Evolutionary conservation across 2,329 filamentous ascomycete species (phyloP).

Genomic region (Ophiocordyceps camponoti-rufipedis): DNA sequence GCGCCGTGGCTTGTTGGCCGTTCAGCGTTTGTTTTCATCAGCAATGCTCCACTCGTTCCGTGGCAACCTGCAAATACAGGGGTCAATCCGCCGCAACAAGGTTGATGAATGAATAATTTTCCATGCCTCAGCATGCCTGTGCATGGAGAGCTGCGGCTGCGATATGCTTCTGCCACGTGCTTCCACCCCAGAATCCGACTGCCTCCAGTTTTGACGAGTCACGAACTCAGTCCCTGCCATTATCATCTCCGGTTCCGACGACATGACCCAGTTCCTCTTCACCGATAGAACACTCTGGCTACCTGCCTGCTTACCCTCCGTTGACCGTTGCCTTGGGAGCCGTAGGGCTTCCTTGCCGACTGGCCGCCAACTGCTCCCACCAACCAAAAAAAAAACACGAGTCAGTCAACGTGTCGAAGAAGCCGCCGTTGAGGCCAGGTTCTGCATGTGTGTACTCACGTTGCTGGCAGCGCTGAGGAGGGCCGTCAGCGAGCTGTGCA

Average conservation of each 20-base stretch:
- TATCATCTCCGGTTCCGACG: too few species aligned
- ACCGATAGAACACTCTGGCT: not conserved
- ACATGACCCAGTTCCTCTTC: too few species aligned
- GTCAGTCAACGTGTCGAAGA: constrained; percentile 1
- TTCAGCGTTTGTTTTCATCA: constrained; percentile 2
- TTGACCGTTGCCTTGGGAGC: not conserved
- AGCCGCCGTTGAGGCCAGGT: not conserved
- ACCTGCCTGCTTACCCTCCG: not conserved
- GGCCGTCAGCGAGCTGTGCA: constrained; percentile 75
- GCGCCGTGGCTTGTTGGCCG: not conserved
- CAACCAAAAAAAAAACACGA: too few species aligned
- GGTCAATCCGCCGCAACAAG: too few species aligned
- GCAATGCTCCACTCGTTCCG: constrained; percentile 6
- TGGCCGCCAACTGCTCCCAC: constrained; percentile 38
- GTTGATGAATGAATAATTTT: too few species aligned
- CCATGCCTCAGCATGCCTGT: too few species aligned
- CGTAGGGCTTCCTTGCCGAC: constrained; percentile 45
- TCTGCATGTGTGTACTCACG: constrained; percentile 38
- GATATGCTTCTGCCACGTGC: not conserved
- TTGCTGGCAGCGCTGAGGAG: constrained; percentile 71
- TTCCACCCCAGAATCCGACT: constrained; percentile 4
- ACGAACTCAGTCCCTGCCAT: not conserved
- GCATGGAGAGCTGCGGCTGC: too few species aligned
- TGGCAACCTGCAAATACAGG: not conserved
- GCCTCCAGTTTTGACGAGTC: not conserved